Evolutionary conservation across 2,329 filamentous ascomycete genomes (phyloP).

Genomic region (Dactylellina sp.): DNA sequence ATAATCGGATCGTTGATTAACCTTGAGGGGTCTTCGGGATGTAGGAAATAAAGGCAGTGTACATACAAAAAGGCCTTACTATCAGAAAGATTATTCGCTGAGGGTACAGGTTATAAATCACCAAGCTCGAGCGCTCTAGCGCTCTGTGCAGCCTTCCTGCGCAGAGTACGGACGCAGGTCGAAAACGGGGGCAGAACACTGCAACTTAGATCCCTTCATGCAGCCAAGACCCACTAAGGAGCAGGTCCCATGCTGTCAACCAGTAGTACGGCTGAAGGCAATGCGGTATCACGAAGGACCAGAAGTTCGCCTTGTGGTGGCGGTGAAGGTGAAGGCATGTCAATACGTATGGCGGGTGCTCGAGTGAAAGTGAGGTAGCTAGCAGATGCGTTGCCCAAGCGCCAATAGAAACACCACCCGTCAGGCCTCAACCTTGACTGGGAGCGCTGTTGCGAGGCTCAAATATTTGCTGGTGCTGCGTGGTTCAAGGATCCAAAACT

Average conservation of each 20-base stretch:
- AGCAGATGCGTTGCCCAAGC: slow-evolving; percentile 9
- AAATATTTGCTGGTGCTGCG: background rate
- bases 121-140: too few relatives aligned
- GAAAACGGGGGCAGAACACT: background rate
- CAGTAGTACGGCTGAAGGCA: background rate
- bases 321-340: background rate
- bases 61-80: too few relatives aligned
- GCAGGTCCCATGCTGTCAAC: background rate
- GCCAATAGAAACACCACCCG: too few relatives aligned
- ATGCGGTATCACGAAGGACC: too few relatives aligned
- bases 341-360: background rate
- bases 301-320: background rate
- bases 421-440: too few relatives aligned
- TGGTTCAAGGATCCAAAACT: slow-evolving; percentile 3
- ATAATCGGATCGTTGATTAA: too few relatives aligned
- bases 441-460: background rate
- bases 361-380: too few relatives aligned
- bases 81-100: too few relatives aligned
- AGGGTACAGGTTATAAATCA: background rate
- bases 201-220: background rate
- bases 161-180: background rate
- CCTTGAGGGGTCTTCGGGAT: too few relatives aligned
- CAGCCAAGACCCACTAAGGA: background rate
- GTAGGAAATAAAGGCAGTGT: too few relatives aligned
- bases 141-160: slow-evolving; percentile 2